Evolutionary conservation across 306 rosid species (phyloP).

Genomic region (Begonia fuchsioides): DNA sequence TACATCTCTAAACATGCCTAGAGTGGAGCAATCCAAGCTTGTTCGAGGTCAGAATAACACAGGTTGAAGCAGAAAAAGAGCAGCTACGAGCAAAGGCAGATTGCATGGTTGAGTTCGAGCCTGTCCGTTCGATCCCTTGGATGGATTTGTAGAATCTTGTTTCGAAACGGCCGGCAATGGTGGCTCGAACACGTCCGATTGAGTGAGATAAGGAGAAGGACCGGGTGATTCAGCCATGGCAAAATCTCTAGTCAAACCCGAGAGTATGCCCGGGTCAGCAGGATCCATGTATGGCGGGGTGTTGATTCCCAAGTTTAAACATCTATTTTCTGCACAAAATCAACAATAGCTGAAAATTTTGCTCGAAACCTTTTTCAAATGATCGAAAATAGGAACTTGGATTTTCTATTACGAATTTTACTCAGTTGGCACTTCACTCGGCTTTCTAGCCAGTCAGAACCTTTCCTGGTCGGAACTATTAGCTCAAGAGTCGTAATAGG

Average conservation of each 20-base stretch:
- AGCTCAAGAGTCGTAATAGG: too few species aligned
- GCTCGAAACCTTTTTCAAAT: too few species aligned
- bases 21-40: too few species aligned
- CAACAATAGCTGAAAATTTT: too few species aligned
- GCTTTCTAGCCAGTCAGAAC: too few species aligned
- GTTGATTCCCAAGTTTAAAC: conserved; percentile 16
- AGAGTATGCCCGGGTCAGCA: conserved; percentile 37
- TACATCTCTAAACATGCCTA: too few species aligned
- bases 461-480: too few species aligned
- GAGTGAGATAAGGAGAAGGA: conserved; percentile 38
- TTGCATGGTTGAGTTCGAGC: conserved; percentile 30
- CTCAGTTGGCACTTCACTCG: too few species aligned
- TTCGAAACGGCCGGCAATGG: conserved; percentile 40
- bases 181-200: conserved; percentile 41
- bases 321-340: conserved; percentile 30
- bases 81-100: conserved; percentile 31
- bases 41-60: too few species aligned
- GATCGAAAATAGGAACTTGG: too few species aligned
- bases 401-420: too few species aligned
- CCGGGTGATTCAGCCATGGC: conserved; percentile 50
- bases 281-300: conserved; percentile 45
- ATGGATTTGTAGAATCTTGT: background rate
- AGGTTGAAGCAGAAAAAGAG: conserved; percentile 21
- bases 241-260: background rate
- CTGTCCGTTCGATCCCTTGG: conserved; percentile 26